Conservation (phyloP, 345 rosid species). For the Gossypioides kirkii region DNA sequence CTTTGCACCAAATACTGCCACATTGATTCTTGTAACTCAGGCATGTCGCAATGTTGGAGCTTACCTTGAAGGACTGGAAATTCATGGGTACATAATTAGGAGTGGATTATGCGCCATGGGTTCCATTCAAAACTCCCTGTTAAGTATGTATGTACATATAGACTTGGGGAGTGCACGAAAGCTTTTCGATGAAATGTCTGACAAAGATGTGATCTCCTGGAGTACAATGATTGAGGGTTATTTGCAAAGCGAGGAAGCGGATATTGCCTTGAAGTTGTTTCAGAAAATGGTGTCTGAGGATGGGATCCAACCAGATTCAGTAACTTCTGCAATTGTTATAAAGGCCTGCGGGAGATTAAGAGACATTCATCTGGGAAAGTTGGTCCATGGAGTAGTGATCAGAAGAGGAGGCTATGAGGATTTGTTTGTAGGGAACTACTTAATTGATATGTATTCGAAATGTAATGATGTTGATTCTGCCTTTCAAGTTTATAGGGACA, state of each 20-base stretch:
- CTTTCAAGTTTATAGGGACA: conserved; percentile 38
- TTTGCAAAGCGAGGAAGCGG: conserved; percentile 37
- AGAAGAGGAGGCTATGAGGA: conserved; percentile 42
- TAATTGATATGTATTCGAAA: conserved; percentile 66
- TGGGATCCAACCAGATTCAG: conserved; percentile 42
- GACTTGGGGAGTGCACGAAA: conserved; percentile 33
- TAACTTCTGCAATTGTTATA: conserved; percentile 44
- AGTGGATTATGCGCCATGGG: conserved; percentile 37
- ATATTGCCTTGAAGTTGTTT: conserved; percentile 41
- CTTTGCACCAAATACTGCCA: conserved; percentile 54
- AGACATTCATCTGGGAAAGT: conserved; percentile 39
- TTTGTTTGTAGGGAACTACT: conserved; percentile 48
- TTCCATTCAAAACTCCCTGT: conserved; percentile 55
- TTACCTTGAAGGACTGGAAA: conserved; percentile 20
- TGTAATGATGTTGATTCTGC: conserved; percentile 46
- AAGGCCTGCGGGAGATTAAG: conserved; percentile 44
- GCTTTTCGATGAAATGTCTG: conserved; percentile 69
- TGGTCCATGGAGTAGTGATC: conserved; percentile 45
- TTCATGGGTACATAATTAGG: conserved; percentile 46
- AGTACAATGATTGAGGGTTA: conserved; percentile 54
- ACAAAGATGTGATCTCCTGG: conserved; percentile 62
- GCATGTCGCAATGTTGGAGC: conserved; percentile 29
- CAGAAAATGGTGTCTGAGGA: conserved; percentile 38
- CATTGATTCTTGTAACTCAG: conserved; percentile 51
- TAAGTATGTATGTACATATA: conserved; percentile 29